phyloP scores from a whole-genome alignment of 768 basidiomycete species.

The Grammothele lineata region DNA sequence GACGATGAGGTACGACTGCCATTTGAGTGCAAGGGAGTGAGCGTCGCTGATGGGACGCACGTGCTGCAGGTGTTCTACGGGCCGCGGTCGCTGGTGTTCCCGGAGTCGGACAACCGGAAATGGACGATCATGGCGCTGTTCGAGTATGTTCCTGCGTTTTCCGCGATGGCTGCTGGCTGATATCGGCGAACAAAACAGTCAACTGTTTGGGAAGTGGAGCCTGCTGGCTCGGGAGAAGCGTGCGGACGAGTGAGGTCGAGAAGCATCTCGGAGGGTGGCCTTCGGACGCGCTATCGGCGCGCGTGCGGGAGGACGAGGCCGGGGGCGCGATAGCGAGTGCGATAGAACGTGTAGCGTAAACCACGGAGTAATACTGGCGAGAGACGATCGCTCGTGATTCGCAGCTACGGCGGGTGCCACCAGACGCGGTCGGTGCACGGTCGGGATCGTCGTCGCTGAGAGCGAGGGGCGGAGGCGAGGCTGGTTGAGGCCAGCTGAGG shows the following conservation, averaged over 20 bases:
- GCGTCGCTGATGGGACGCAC: conserved; percentile 7
- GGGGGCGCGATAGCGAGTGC: not conserved
- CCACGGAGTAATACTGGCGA: conserved; percentile 1
- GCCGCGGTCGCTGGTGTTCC: conserved; percentile 86
- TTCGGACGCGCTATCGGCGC: not conserved
- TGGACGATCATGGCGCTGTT: conserved; percentile 95
- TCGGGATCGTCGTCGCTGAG: no score
- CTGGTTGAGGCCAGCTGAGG: not conserved
- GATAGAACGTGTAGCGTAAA: conserved; percentile 5
- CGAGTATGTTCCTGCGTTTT: conserved; percentile 64
- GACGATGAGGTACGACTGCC: conserved; percentile 72
- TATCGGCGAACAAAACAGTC: conserved; percentile 22
- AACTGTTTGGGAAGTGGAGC: conserved; percentile 32
- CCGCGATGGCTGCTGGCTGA: conserved; percentile 1
- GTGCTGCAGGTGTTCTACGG: conserved; percentile 81
- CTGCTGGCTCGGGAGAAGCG: conserved; percentile 5
- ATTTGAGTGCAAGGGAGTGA: not conserved
- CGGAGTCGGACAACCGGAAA: conserved; percentile 93
- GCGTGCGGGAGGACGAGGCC: no score
- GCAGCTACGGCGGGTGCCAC: no score
- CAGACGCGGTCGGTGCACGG: no score
- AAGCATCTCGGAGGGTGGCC: not conserved
- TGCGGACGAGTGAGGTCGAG: not conserved
- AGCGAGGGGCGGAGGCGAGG: not conserved
- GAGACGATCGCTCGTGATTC: conserved; percentile 2